Conservation (phyloP, 345 rosid species). For the Crucihimalaya himalaica region DNA sequence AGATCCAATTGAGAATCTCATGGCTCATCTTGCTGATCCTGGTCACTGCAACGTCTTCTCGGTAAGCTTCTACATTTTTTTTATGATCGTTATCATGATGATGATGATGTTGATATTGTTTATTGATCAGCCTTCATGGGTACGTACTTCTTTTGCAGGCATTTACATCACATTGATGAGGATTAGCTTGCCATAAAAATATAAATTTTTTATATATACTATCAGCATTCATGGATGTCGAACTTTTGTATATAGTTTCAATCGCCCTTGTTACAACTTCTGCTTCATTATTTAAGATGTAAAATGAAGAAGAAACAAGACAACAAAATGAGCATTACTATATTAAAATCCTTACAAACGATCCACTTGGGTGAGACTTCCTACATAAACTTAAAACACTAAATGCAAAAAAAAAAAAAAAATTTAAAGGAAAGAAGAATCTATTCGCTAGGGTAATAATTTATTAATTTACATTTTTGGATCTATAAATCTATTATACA, state of each 20-base stretch:
- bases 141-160: constrained; percentile 53
- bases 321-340: background rate
- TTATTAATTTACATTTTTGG: too few relatives aligned
- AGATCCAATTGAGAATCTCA: constrained; percentile 72
- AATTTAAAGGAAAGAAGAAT: background rate
- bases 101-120: background rate
- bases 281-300: background rate
- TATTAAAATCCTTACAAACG: background rate
- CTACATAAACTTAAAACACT: background rate
- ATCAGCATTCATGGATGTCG: background rate
- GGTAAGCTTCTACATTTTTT: constrained; percentile 43
- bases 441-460: too few relatives aligned
- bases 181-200: background rate
- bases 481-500: too few relatives aligned
- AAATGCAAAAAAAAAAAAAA: background rate
- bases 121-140: background rate
- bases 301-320: background rate
- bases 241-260: constrained; percentile 16
- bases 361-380: background rate
- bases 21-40: constrained; percentile 93
- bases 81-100: background rate
- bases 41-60: constrained; percentile 93
- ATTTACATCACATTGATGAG: constrained; percentile 51
- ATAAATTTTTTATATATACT: background rate
- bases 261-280: background rate